Conservation (phyloP, 2,329 filamentous ascomycete genomes). For the Pseudogymnoascus sp. region DNA sequence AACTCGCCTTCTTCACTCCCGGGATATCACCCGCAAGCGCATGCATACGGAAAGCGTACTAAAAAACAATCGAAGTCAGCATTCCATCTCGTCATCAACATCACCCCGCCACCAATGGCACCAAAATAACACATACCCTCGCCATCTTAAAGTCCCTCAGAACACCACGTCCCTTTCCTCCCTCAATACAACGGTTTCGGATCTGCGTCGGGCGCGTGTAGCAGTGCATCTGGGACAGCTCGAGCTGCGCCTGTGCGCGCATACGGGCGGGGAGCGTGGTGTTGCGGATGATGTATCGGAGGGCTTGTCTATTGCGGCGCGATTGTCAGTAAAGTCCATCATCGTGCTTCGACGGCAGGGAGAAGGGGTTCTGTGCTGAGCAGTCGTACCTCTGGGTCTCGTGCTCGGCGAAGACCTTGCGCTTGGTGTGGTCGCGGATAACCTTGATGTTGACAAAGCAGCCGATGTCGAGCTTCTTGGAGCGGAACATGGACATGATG, state of each 20-base stretch:
- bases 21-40: slow-evolving; percentile 79
- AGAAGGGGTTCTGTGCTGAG: background rate
- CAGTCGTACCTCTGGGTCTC: slow-evolving; percentile 69
- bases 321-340: slow-evolving; percentile 6
- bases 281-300: slow-evolving; percentile 90
- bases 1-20: slow-evolving; percentile 92
- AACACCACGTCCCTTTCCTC: slow-evolving; percentile 85
- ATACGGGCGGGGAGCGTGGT: slow-evolving; percentile 73
- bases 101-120: background rate
- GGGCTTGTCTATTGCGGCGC: slow-evolving; percentile 62
- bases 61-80: slow-evolving; percentile 22
- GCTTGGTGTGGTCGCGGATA: slow-evolving; percentile 93
- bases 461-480: slow-evolving; percentile 83
- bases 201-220: slow-evolving; percentile 94
- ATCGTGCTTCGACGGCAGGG: background rate
- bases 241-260: slow-evolving; percentile 85
- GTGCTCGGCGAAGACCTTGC: slow-evolving; percentile 78
- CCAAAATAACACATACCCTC: slow-evolving; percentile 55
- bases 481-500: slow-evolving; percentile 75
- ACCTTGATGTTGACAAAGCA: slow-evolving; percentile 80
- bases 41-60: slow-evolving; percentile 92
- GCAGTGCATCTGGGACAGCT: slow-evolving; percentile 89
- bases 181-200: slow-evolving; percentile 84
- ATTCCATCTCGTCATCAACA: background rate
- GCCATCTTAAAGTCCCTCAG: slow-evolving; percentile 87